A percentile compares a stretch with the other conserved stretches of the same genome.
Evolutionary conservation across 352 stramenopile species (phyloP).

Genomic region (Globisporangium nagaii): DNA sequence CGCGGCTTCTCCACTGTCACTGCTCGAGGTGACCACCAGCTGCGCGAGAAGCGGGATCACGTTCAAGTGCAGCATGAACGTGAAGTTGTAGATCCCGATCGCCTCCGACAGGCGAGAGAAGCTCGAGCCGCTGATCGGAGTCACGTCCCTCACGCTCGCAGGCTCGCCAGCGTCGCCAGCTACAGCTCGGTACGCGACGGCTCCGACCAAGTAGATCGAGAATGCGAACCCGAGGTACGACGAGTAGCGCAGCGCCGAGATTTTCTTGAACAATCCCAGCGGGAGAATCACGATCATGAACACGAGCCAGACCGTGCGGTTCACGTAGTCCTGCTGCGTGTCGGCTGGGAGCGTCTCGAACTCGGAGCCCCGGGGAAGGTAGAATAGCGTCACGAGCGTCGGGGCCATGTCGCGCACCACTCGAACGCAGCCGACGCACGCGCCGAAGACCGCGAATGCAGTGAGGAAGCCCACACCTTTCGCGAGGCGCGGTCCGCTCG

Average conservation of each 20-base stretch:
- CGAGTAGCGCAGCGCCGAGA: constrained; percentile 67
- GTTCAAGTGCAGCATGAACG: constrained; percentile 80
- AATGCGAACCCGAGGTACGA: constrained; percentile 70
- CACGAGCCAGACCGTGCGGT: constrained; percentile 43
- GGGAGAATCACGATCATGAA: constrained; percentile 59
- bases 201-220: constrained; percentile 62
- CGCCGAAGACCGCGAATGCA: constrained; percentile 70
- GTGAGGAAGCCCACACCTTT: constrained; percentile 52
- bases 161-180: constrained; percentile 8
- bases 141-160: background rate
- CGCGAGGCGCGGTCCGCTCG: constrained; percentile 43
- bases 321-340: constrained; percentile 32
- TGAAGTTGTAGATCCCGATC: constrained; percentile 82
- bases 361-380: constrained; percentile 10
- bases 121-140: background rate
- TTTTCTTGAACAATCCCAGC: constrained; percentile 61
- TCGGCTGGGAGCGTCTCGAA: constrained; percentile 19
- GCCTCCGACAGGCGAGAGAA: constrained; percentile 53
- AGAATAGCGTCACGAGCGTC: constrained; percentile 38
- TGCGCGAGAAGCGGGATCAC: constrained; percentile 68
- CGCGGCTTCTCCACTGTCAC: constrained; percentile 6
- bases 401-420: constrained; percentile 73
- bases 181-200: constrained; percentile 49
- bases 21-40: constrained; percentile 24
- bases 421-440: constrained; percentile 64